Percentiles rank a stretch among this genome's conserved stretches.
phyloP scores from a whole-genome alignment of 73 alveolate genomes.

The Tetrahymena borealis region DNA sequence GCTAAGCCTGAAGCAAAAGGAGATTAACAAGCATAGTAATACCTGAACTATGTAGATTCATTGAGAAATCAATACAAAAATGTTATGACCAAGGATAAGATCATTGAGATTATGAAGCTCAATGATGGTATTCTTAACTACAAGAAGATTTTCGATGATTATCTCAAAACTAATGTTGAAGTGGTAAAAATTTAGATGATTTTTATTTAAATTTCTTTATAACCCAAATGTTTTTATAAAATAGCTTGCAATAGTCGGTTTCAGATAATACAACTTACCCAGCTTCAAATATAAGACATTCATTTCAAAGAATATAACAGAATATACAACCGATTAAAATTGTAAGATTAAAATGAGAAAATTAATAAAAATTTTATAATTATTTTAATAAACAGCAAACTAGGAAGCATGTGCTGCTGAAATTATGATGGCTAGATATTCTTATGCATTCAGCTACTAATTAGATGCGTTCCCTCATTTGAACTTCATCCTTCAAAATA shows the following conservation, averaged over 20 bases:
- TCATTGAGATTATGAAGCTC: background rate
- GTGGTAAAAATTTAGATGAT: background rate
- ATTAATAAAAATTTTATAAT: background rate
- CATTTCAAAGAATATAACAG: background rate
- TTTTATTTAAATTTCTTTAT: background rate
- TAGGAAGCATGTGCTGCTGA: background rate
- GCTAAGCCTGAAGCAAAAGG: conserved; percentile 1
- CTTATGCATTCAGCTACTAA: background rate
- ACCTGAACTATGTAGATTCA: background rate
- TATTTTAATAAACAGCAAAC: background rate
- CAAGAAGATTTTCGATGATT: background rate
- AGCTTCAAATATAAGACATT: background rate
- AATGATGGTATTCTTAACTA: background rate
- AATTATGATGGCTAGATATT: background rate
- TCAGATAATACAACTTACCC: background rate
- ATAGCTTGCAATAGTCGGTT: background rate
- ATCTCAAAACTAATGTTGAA: background rate
- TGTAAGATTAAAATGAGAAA: background rate
- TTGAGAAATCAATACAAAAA: background rate
- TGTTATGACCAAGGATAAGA: background rate
- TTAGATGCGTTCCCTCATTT: background rate
- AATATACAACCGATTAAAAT: background rate
- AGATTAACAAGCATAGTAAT: background rate
- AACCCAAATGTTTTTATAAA: background rate
- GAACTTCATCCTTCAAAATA: background rate